Evolutionary conservation across 441 rosid genomes (phyloP).

Genomic region (Gossypium gossypioides): DNA sequence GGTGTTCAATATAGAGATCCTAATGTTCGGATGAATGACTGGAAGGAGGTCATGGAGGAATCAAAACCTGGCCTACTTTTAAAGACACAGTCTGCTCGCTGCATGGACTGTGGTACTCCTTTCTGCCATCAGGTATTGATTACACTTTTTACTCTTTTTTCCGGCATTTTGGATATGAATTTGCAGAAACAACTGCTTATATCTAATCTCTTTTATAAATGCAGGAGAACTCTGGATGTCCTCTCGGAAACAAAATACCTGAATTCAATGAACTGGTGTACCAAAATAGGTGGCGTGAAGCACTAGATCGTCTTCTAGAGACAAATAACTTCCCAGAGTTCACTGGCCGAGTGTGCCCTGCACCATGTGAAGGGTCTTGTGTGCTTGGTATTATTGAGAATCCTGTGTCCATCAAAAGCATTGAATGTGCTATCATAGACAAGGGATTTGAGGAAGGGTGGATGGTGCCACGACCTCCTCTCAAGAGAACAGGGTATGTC

Average conservation of each 20-base stretch:
- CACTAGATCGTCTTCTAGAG: conserved; percentile 86
- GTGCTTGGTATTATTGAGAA: conserved; percentile 99
- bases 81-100: conserved; percentile 94
- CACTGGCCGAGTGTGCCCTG: conserved; percentile 98
- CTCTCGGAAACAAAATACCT: conserved; percentile 99
- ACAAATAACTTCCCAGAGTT: conserved; percentile 98
- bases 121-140: conserved; percentile 90
- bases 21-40: conserved; percentile 70
- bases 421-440: conserved; percentile 92
- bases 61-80: conserved; percentile 76
- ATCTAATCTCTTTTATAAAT: background rate
- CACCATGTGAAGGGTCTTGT: conserved; percentile 99
- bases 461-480: conserved; percentile 97
- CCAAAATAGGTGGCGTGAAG: conserved; percentile 99
- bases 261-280: conserved; percentile 96
- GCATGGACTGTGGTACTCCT: conserved; percentile 99
- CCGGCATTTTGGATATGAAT: background rate
- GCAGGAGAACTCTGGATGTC: conserved; percentile 98
- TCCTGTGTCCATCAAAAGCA: conserved; percentile 92
- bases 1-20: conserved; percentile 92
- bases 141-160: background rate
- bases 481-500: conserved; percentile 74
- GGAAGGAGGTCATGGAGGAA: conserved; percentile 91
- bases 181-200: background rate
- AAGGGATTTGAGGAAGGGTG: conserved; percentile 98